Percentiles rank a stretch among this genome's conserved stretches.
phyloP scores from a whole-genome alignment of 2,329 filamentous ascomycete genomes.

The Mollisiaceae sp. region DNA sequence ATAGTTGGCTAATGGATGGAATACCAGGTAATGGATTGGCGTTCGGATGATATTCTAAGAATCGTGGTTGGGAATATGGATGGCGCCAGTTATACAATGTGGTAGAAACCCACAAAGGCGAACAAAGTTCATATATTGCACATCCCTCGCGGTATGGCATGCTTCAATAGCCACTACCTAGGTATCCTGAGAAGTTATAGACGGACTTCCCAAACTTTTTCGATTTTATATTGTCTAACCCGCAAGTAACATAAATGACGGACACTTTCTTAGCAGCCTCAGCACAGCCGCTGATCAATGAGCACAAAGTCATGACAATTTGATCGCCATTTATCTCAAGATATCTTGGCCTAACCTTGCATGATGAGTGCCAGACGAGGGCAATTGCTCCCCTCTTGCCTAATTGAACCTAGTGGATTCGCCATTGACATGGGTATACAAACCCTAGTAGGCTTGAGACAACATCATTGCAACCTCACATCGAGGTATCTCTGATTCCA shows the following conservation, averaged over 20 bases:
- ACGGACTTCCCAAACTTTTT: too few species aligned
- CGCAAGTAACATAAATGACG: too few species aligned
- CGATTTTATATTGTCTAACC: too few species aligned
- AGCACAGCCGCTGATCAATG: too few species aligned
- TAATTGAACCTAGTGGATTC: neutral
- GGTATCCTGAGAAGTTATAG: too few species aligned
- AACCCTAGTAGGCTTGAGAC: neutral
- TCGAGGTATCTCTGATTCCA: neutral
- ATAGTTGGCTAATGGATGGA: neutral
- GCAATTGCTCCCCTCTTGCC: constrained; percentile 2
- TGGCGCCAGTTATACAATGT: neutral
- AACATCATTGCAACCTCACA: neutral
- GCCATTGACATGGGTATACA: neutral
- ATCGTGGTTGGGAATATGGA: neutral
- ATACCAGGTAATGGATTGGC: neutral
- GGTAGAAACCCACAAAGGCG: neutral
- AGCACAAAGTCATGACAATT: too few species aligned
- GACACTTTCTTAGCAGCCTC: too few species aligned
- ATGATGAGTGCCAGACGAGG: neutral
- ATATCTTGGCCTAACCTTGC: neutral
- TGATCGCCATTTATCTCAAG: too few species aligned
- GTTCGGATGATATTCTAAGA: neutral
- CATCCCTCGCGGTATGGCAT: too few species aligned
- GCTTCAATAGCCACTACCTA: too few species aligned
- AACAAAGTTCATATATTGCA: too few species aligned